phyloP scores from a whole-genome alignment of 2,329 filamentous ascomycete genomes.

The Aspergillus proliferans region DNA sequence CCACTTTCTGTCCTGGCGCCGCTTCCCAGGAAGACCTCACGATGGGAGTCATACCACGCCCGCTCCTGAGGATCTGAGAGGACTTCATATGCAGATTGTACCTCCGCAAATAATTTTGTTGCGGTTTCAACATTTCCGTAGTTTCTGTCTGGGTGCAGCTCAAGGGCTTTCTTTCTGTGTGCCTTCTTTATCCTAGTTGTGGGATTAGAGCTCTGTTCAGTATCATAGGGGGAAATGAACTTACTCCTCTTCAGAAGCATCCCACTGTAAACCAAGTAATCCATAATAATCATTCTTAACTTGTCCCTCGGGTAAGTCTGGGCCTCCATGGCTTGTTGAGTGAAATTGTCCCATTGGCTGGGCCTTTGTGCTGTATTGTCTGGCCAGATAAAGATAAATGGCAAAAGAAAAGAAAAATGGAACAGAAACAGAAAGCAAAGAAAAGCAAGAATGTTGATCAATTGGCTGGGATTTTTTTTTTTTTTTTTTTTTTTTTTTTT shows the following conservation, averaged over 20 bases:
- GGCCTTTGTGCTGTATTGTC: slow-evolving; percentile 8
- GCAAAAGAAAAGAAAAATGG: background rate
- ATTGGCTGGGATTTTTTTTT: background rate
- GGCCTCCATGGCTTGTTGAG: slow-evolving; percentile 27
- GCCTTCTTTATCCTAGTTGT: slow-evolving; percentile 74
- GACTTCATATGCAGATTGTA: slow-evolving; percentile 92
- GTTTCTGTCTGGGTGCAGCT: slow-evolving; percentile 93
- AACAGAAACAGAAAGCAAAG: background rate
- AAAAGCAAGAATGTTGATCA: slow-evolving; percentile 1
- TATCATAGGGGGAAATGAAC: slow-evolving; percentile 16
- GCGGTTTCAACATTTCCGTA: slow-evolving; percentile 76
- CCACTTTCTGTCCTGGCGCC: slow-evolving; percentile 43
- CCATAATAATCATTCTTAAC: slow-evolving; percentile 58
- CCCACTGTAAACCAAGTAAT: slow-evolving; percentile 65
- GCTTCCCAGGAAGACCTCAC: slow-evolving; percentile 71
- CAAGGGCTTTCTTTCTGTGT: slow-evolving; percentile 82
- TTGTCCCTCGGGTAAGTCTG: slow-evolving; percentile 13
- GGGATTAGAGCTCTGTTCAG: slow-evolving; percentile 4
- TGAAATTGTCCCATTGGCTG: slow-evolving; percentile 37
- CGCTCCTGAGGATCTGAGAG: slow-evolving; percentile 92
- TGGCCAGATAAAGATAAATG: background rate
- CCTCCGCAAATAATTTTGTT: slow-evolving; percentile 79
- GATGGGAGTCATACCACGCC: slow-evolving; percentile 95
- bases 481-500: no score
- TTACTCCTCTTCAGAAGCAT: slow-evolving; percentile 75